A percentile compares a stretch with the other conserved stretches of the same genome.
phyloP scores from a whole-genome alignment of 345 rosid species.

The Dipteronia sinensis region DNA sequence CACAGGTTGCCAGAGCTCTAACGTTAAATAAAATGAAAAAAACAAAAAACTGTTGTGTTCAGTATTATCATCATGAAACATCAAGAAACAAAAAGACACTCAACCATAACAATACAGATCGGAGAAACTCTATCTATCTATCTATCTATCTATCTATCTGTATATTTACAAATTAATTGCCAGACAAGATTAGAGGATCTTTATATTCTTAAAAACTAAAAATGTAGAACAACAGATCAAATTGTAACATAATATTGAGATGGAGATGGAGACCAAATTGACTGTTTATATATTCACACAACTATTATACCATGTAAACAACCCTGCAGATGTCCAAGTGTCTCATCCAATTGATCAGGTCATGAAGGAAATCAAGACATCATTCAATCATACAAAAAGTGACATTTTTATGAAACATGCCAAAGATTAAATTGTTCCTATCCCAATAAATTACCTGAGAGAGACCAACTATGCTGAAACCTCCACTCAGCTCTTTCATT shows the following conservation, averaged over 20 bases:
- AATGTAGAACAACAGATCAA: not conserved
- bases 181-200: not conserved
- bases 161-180: not conserved
- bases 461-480: slow-evolving; percentile 87
- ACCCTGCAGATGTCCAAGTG: not conserved
- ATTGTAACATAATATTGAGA: not conserved
- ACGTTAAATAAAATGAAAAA: not conserved
- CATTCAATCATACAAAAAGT: not conserved
- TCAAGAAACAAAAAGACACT: not conserved
- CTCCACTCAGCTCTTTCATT: slow-evolving; percentile 75
- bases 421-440: not conserved
- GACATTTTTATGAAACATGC: not conserved
- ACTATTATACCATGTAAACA: not conserved
- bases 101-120: not conserved
- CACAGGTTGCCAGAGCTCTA: not conserved
- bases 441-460: slow-evolving; percentile 62
- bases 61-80: not conserved
- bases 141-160: not conserved
- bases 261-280: not conserved
- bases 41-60: not conserved
- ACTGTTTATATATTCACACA: not conserved
- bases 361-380: not conserved
- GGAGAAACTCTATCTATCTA: not conserved
- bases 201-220: not conserved
- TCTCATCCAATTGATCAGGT: not conserved